Evolutionary conservation across 305 asterid genomes (phyloP), one percentile per base, ranked within the genome.

Genomic region (Salvia sclarea): DNA sequence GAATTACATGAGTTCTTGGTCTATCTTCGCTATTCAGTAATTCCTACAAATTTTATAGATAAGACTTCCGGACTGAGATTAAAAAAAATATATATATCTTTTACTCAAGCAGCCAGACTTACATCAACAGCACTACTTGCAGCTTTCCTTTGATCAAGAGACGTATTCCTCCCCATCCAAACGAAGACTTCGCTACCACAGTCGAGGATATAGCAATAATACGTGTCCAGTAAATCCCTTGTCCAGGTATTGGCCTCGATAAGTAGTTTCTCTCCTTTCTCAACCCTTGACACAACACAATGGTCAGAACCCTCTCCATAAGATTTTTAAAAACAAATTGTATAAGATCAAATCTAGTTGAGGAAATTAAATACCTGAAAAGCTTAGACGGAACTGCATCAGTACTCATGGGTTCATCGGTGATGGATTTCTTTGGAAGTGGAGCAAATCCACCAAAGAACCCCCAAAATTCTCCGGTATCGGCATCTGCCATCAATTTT

Each of bases 361-460:
- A 74, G 52, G 13, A 75, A 63, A 59, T 35, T 22, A 47, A 54
- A 65, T 81, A 85, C 98, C 94, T 74, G 85, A 76, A 89, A 65
- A 91, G 82, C 80, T 86, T 89, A 56, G 80, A 49, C 50, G 81
- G 71, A 71, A 31, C 76, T 66, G 52, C 63, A 65, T 77, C 76
- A 21, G 58, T 69, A 71, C 67, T 73, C 74, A 76, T 70, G 70
- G 70, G 14, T 41, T 79, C 81, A 64, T 79, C 81, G 12, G 73
- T 61, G 48, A 81, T 33, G 21, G 81, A 31, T 75, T 83, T 88
- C 84, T 84, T 84, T 6, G 98, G 94, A 68, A 92, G 92, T 54
- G 98, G 98, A 71, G 98, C 98, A 84, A 87, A 92, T 44, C 98
- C 98, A 73, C 98, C 98, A 82, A 92, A 92, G 70, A 89, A 78